Percentiles rank a stretch among this genome's conserved stretches.
These are phyloP conservation scores for Zygoascus meyerae DNA, from an alignment of 1,139 yeast genomes.

Conservation along the genomic window DNA sequence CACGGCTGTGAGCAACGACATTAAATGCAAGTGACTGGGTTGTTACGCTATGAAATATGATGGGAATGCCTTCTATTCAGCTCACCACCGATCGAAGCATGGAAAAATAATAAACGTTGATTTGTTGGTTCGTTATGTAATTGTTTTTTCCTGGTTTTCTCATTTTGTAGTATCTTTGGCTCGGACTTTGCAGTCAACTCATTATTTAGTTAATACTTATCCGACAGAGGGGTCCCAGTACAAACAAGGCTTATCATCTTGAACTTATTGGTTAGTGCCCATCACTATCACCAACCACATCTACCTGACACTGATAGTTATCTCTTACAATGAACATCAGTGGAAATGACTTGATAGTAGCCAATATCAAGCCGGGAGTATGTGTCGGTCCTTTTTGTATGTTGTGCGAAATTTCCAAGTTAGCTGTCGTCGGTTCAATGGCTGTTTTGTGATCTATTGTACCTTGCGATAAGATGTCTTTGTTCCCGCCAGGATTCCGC, in stretches of 20 bases:
- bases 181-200: too few relatives aligned
- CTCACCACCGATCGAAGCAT: too few relatives aligned
- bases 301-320: not conserved
- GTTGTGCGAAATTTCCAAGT: not conserved
- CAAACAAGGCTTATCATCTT: not conserved
- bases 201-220: too few relatives aligned
- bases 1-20: too few relatives aligned
- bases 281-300: not conserved
- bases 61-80: too few relatives aligned
- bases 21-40: too few relatives aligned
- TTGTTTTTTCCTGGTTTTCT: not conserved
- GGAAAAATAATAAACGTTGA: too few relatives aligned
- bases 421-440: not conserved
- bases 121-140: not conserved
- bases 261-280: not conserved
- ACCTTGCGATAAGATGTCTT: too few relatives aligned
- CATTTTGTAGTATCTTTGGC: too few relatives aligned
- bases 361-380: conserved; percentile 18
- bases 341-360: conserved; percentile 7
- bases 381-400: conserved; percentile 18
- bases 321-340: conserved; percentile 7
- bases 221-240: not conserved
- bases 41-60: too few relatives aligned
- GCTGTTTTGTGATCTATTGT: not conserved
- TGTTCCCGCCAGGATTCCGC: too few relatives aligned